Evolutionary conservation across 306 rosid species (phyloP), one percentile per base, ranked within the genome.

Genomic region (Malus fusca): DNA sequence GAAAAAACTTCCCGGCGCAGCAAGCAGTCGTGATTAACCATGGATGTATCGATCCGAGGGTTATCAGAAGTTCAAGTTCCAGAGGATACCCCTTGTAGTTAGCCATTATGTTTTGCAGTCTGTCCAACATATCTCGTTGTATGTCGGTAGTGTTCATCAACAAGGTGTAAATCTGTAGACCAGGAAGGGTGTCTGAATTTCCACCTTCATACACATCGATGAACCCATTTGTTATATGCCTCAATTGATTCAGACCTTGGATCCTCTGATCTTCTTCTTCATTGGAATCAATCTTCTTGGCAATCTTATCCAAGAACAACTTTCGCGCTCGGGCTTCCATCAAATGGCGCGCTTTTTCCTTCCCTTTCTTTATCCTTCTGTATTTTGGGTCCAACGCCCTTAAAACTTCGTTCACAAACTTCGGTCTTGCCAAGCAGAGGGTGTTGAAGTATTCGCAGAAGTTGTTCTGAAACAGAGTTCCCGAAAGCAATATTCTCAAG

Each of bases 1-100:
- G 73, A 53, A 95, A 88, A 72, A 92, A 92, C 84, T 89, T 95
- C 10, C 66, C 71, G 63, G 96, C 92, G 66, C 96, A 95, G 6
- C 73, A 88, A 4, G 96, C 87, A 1, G 96, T 86, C 85, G 86
- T 90, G 63, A 92, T 80, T 78, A 94, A 69, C 98, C 96, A 94
- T 22, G 98, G 98, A 88, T 94, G 98, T 55, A 94, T 94, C 26
- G 98, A 92, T n/a, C 92, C 97, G 17, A 95, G 98, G 37, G 98
- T 95, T 62, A 95, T 92, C 84, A 95, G 40, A 80, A 95, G 98
- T 82, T 95, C 98, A 6, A 92, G 78, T 78, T 95, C 98, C 40
- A 95, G 82, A 14, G 96, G 97, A 72, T 87, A 95, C 13, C 97
- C 96, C 40, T 80, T 82, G 83, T 70, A 88, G 22, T 72, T 60